Evolutionary conservation across 2,329 filamentous ascomycete species (phyloP).

Genomic region (Cercospora sp.): DNA sequence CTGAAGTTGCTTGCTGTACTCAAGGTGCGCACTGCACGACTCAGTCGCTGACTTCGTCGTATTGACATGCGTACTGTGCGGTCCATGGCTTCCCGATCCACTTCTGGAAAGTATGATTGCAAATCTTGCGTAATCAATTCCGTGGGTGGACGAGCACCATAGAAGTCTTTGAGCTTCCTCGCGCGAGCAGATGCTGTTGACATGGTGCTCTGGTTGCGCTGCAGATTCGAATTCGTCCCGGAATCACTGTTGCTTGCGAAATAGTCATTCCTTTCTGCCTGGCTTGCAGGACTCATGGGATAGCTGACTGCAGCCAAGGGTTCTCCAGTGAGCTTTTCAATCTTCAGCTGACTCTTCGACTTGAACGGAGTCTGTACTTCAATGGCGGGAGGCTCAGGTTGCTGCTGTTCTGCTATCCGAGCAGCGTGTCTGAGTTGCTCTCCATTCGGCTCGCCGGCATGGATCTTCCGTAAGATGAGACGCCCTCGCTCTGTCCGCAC

Average conservation of each 20-base stretch:
- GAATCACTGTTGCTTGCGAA: conserved; percentile 39
- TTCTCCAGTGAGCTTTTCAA: conserved; percentile 86
- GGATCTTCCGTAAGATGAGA: conserved; percentile 88
- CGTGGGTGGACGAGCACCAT: conserved; percentile 87
- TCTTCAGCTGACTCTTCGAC: conserved; percentile 79
- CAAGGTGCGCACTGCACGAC: conserved; percentile 86
- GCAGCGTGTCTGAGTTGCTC: conserved; percentile 85
- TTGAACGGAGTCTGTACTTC: conserved; percentile 61
- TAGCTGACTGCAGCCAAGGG: conserved; percentile 82
- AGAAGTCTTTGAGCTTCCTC: conserved; percentile 72
- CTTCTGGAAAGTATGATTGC: conserved; percentile 95
- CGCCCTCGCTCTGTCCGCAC: conserved; percentile 84
- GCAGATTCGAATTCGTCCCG: conserved; percentile 24
- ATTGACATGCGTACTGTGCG: conserved; percentile 91
- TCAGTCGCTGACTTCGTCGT: conserved; percentile 83
- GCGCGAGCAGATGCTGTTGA: conserved; percentile 45
- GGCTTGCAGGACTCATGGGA: conserved; percentile 77
- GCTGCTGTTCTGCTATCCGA: conserved; percentile 83
- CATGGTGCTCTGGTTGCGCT: conserved; percentile 37
- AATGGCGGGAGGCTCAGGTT: conserved; percentile 54
- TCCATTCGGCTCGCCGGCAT: conserved; percentile 82
- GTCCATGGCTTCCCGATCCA: conserved; percentile 91
- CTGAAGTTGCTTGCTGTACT: conserved; percentile 93
- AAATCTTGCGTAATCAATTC: conserved; percentile 96
- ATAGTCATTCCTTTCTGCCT: conserved; percentile 63